phyloP scores from a whole-genome alignment of 2,329 filamentous ascomycete genomes.

The Knufia fluminis region DNA sequence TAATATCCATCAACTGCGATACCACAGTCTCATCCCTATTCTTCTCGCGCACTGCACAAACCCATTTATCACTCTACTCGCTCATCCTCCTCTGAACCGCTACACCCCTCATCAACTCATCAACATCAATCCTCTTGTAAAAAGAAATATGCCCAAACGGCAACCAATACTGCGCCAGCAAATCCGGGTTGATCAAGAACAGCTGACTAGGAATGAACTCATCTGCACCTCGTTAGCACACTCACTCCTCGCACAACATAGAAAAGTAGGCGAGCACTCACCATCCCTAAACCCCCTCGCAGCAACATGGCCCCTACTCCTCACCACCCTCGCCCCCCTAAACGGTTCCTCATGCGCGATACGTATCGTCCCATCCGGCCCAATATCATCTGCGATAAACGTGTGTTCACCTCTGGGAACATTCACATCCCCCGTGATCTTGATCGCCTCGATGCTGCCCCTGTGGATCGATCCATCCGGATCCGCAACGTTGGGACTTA shows the following conservation, averaged over 20 bases:
- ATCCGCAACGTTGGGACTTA: constrained; percentile 2
- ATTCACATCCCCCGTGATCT: constrained; percentile 85
- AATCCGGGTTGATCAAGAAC: constrained; percentile 67
- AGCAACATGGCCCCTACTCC: constrained; percentile 69
- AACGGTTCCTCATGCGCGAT: constrained; percentile 60
- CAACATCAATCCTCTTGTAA: constrained; percentile 36
- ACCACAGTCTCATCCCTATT: too few relatives aligned
- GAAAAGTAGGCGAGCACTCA: constrained; percentile 36
- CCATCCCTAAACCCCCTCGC: constrained; percentile 60
- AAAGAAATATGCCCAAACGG: constrained; percentile 38
- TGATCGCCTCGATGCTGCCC: constrained; percentile 71
- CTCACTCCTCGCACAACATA: constrained; percentile 1
- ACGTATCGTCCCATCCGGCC: constrained; percentile 54
- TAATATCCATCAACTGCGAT: too few relatives aligned
- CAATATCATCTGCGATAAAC: constrained; percentile 72
- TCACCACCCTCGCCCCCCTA: constrained; percentile 63
- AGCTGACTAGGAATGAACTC: constrained; percentile 66
- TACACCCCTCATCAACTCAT: constrained; percentile 27
- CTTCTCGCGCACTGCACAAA: background rate
- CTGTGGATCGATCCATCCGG: constrained; percentile 41
- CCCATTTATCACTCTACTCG: background rate
- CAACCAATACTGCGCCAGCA: constrained; percentile 75
- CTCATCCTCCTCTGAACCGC: background rate
- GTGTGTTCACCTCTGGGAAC: constrained; percentile 78
- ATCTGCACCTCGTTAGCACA: constrained; percentile 43